Evolutionary conservation across 1,139 yeast species (phyloP).

Genomic region (Zygoascus sp.): DNA sequence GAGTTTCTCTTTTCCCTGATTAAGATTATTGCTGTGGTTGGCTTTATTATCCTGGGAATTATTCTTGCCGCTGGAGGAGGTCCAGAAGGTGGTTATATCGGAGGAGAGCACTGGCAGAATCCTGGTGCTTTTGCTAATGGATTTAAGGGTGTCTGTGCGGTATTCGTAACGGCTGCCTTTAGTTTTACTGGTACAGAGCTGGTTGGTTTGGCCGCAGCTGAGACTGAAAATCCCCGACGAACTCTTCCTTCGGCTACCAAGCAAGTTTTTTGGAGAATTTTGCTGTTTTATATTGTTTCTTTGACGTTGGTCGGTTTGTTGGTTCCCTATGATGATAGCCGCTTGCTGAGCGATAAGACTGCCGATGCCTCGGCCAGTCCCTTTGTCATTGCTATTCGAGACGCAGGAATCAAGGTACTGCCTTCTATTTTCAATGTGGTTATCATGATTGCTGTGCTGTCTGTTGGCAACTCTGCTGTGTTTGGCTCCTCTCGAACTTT

Average conservation of each 20-base stretch:
- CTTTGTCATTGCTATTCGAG: slow-evolving; percentile 61
- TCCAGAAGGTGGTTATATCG: slow-evolving; percentile 51
- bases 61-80: slow-evolving; percentile 62
- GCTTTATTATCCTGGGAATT: slow-evolving; percentile 59
- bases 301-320: slow-evolving; percentile 56
- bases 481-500: slow-evolving; percentile 78
- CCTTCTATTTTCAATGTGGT: slow-evolving; percentile 73
- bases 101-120: slow-evolving; percentile 56
- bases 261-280: slow-evolving; percentile 67
- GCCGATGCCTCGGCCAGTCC: slow-evolving; percentile 65
- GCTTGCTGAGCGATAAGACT: slow-evolving; percentile 42
- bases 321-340: slow-evolving; percentile 56
- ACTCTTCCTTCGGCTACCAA: slow-evolving; percentile 62
- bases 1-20: slow-evolving; percentile 58
- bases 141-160: slow-evolving; percentile 74
- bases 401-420: slow-evolving; percentile 55
- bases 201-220: slow-evolving; percentile 79
- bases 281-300: slow-evolving; percentile 60
- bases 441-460: slow-evolving; percentile 62
- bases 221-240: slow-evolving; percentile 66
- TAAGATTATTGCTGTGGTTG: slow-evolving; percentile 58
- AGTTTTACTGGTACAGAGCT: slow-evolving; percentile 80
- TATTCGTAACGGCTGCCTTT: slow-evolving; percentile 80
- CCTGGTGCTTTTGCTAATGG: slow-evolving; percentile 64
- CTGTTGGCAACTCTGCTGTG: slow-evolving; percentile 73